Evolutionary conservation across 2,329 filamentous ascomycete genomes (phyloP).

Genomic region (Venturia carpophila): DNA sequence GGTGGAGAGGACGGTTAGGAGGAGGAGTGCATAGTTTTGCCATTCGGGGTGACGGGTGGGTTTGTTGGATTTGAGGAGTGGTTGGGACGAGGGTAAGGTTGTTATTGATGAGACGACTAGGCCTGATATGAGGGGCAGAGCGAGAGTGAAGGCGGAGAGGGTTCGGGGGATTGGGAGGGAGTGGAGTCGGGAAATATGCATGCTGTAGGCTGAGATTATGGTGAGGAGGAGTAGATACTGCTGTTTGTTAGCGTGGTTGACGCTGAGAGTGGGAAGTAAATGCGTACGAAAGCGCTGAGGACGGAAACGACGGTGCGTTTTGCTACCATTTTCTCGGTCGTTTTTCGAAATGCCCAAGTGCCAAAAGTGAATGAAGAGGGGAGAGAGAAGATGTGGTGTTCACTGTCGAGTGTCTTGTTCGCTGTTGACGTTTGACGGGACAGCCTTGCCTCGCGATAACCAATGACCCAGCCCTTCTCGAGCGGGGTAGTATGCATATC

Average conservation of each 20-base stretch:
- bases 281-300: conserved; percentile 32
- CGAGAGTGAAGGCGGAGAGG: conserved; percentile 35
- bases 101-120: conserved; percentile 32
- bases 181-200: conserved; percentile 27
- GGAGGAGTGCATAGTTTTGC: conserved; percentile 24
- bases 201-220: conserved; percentile 33
- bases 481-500: conserved; percentile 8
- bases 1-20: conserved; percentile 35
- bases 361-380: background rate
- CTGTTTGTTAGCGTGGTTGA: background rate
- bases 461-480: conserved; percentile 9
- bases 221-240: conserved; percentile 38
- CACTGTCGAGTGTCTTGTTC: background rate
- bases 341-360: no score
- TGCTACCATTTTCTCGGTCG: conserved; percentile 27
- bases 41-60: background rate
- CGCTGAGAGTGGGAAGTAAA: background rate
- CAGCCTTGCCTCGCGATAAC: background rate
- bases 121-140: conserved; percentile 37
- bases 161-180: conserved; percentile 37
- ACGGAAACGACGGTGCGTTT: conserved; percentile 34
- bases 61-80: conserved; percentile 22
- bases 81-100: conserved; percentile 28
- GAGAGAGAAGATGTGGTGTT: background rate
- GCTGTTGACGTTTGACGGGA: background rate